Evolutionary conservation across 2,329 filamentous ascomycete species (phyloP), one percentile per base, ranked within the genome.

Genomic region (Emmonsiellopsis sp.): DNA sequence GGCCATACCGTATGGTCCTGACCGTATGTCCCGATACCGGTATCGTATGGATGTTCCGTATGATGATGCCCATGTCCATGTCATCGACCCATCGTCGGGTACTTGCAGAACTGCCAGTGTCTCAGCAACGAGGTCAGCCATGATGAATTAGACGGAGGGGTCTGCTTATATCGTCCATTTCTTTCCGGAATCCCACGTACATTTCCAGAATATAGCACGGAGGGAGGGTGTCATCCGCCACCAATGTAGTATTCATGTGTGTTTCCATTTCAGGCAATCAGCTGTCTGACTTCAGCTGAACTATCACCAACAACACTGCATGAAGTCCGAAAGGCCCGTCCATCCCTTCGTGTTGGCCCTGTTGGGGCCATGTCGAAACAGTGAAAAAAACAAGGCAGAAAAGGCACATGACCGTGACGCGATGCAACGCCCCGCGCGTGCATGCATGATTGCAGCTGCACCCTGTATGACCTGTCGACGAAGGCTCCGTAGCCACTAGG

Each of bases 381-480:
- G 9, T 9, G 13, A 13, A 8, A 13, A 33, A 47, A 27, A 27
- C 21, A 27, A 27, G 21, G 7, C 7, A 36, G 34, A 7, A 43
- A 55, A 32, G 47, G 49, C 55, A 57, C 55, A 57, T 57, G 55
- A 57, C 49, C 52, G 43, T 10, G 36, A 45, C 36, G 50, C 49
- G 49, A 57, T 57, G 55, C 55, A 55, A 53, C 46, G 49, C 51
- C 49, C 53, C 55, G 55, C 55, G 42, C 36, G 14, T 57, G 55
- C 55, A 55, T 53, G 33, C 33, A 33, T 27, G 21, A 27, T 34
- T 17, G 31, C 17, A 17, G 7, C n/a, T 21, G 21, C 49, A 51
- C 8, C 14, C 42, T 37, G 51, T 33, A 40, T 36, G 34, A 9
- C 44, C 14, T 17, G 42, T 10, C 10, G 31, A 17, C 32, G 21